Conservation (phyloP, 345 rosid genomes). For the Euphorbia peplus region DNA sequence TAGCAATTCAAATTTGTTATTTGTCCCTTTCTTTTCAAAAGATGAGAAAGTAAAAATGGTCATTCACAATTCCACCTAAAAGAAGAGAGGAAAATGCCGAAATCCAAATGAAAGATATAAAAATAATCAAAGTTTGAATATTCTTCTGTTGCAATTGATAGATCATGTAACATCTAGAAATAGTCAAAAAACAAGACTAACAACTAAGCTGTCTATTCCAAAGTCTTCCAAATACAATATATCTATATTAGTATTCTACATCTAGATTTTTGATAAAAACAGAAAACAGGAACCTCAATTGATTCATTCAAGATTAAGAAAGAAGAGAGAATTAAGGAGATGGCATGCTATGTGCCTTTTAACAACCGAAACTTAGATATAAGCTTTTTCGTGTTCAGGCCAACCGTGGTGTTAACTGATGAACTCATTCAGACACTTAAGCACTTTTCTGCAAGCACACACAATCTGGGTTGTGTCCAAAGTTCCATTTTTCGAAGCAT, state of each 20-base stretch:
- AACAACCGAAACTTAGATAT: constrained; percentile 40
- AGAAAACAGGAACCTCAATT: not conserved
- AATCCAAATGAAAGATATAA: not conserved
- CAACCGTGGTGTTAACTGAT: constrained; percentile 38
- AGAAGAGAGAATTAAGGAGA: not conserved
- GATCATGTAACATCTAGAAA: constrained; percentile 10
- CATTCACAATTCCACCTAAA: not conserved
- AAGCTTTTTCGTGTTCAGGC: constrained; percentile 40
- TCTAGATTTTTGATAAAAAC: not conserved
- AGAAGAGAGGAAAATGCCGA: not conserved
- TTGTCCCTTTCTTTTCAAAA: too few species aligned
- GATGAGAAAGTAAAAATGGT: not conserved
- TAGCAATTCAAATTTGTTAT: too few species aligned
- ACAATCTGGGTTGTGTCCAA: constrained; percentile 49
- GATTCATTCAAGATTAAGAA: not conserved
- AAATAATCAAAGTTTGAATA: not conserved
- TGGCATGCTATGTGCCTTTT: constrained; percentile 51
- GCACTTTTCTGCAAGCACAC: constrained; percentile 33
- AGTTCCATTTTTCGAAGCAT: constrained; percentile 57
- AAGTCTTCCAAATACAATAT: too few species aligned
- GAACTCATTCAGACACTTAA: constrained; percentile 39
- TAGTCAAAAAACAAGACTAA: constrained; percentile 20
- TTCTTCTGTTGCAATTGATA: not conserved
- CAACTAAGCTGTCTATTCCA: not conserved
- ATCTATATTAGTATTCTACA: not conserved